These are phyloP conservation scores for Alectoria sarmentosa DNA, from an alignment of 495 filamentous ascomycete genomes.

Conservation along the genomic window DNA sequence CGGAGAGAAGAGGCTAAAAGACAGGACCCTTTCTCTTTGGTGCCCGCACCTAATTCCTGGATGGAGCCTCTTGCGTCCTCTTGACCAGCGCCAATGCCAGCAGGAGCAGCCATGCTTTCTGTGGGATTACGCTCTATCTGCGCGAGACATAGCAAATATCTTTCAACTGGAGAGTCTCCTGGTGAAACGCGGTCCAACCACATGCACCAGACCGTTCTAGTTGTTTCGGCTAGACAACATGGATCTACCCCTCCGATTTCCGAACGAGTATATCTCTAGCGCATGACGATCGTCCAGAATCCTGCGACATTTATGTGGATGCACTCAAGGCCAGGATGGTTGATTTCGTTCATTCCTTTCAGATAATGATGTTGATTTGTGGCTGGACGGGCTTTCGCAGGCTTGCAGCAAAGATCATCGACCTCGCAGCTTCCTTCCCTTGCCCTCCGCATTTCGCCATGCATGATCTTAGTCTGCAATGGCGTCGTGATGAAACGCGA, in stretches of 20 bases:
- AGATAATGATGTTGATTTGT: neutral
- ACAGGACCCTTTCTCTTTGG: neutral
- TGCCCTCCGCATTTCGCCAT: neutral
- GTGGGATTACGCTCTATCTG: neutral
- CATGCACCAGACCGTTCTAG: neutral
- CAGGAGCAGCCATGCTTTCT: neutral
- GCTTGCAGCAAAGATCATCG: neutral
- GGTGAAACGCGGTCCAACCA: constrained; percentile 6
- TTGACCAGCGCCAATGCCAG: neutral
- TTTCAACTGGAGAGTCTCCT: neutral
- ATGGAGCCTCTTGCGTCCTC: neutral
- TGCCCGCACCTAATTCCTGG: neutral
- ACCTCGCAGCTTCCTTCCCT: neutral
- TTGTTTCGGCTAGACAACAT: neutral
- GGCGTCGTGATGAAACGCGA: constrained; percentile 4
- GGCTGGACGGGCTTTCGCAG: neutral
- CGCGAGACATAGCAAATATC: neutral
- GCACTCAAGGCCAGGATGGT: neutral
- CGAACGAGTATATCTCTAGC: neutral
- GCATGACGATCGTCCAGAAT: neutral
- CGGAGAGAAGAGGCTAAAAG: neutral
- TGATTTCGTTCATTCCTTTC: neutral
- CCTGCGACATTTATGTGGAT: neutral
- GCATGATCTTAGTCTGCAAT: neutral
- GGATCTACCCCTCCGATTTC: neutral